phyloP scores from a whole-genome alignment of 305 asterid genomes.

The Lippia alba region DNA sequence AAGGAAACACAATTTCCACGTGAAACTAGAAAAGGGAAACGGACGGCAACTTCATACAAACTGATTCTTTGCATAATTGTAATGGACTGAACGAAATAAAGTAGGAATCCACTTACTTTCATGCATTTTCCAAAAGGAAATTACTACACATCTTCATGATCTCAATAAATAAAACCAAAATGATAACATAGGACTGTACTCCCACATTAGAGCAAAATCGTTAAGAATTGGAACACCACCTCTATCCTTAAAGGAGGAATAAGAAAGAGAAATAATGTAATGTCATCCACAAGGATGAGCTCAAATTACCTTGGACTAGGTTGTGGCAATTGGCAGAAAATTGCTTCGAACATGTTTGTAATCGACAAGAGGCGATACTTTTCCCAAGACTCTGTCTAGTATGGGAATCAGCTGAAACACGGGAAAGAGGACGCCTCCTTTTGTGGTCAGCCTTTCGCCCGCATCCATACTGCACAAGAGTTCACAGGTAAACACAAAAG shows the following conservation, averaged over 20 bases:
- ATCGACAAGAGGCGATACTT: conserved; percentile 41
- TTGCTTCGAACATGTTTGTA: conserved; percentile 32
- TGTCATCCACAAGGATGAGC: conserved; percentile 5
- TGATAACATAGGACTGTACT: too few relatives aligned
- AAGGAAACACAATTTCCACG: background rate
- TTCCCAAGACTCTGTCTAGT: conserved; percentile 36
- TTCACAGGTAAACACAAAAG: conserved; percentile 37
- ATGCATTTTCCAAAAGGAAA: too few relatives aligned
- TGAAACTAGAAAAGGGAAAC: conserved; percentile 1
- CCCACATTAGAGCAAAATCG: background rate
- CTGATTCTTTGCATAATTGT: background rate
- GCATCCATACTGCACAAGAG: conserved; percentile 38
- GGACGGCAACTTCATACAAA: background rate
- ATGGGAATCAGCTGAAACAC: conserved; percentile 42
- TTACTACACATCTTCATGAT: background rate
- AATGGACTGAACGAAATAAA: background rate
- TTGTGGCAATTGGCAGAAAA: conserved; percentile 17
- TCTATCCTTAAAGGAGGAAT: conserved; percentile 1
- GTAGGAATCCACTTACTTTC: too few relatives aligned
- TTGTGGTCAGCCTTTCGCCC: conserved; percentile 41
- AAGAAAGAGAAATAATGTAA: background rate
- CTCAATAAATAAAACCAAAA: background rate
- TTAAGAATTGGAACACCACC: conserved; percentile 1
- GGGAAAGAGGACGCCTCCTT: conserved; percentile 37
- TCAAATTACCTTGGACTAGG: conserved; percentile 35